Evolutionary conservation across 331 rosid genomes (phyloP), one percentile per base, ranked within the genome.

Genomic region (Pyracantha coccinea): DNA sequence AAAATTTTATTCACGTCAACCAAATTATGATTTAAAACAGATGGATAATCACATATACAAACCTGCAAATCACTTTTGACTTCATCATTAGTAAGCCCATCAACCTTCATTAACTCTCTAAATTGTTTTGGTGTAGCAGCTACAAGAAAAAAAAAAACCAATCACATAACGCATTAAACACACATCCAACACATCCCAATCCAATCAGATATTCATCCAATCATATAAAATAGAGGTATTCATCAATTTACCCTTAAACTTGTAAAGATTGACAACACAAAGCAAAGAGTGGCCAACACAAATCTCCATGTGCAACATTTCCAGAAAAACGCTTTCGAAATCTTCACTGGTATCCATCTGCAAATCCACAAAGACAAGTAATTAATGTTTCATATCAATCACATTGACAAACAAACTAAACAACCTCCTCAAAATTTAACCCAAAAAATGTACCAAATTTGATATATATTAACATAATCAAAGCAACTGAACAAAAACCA

Each of bases 21-120:
- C n/a, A 16, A 52, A 64, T 52, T 21, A 35, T 54, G 8, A 32
- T 28, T 23, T 45, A 53, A 38, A 17, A 63, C 45, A 7, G 24
- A 35, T 50, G 52, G 55, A 33, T 23, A 1, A 60, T 15, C 25
- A 24, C 20, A 24, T 16, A 55, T 2, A 68, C 84, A 45, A 74
- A 93, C 98, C 98, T 93, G 98, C 25, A 93, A 85, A 79, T 93
- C 97, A 82, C 98, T 93, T 79, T 93, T 93, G 81, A 93, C 97
- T 83, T 94, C 98, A 53, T 94, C 97, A 35, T 94, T 94, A 6
- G 98, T 94, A 73, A 94, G 94, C 21, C 93, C 96, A 86, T 94
- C 97, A 9, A 91, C 96, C 81, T 90, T 91, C 97, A 93, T 93
- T 7, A 81, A 83, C 35, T 93, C 98, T 69, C n/a, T n/a, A n/a